Evolutionary conservation across 1,139 yeast genomes (phyloP).

Genomic region (Yamadazyma songkhlaensis): DNA sequence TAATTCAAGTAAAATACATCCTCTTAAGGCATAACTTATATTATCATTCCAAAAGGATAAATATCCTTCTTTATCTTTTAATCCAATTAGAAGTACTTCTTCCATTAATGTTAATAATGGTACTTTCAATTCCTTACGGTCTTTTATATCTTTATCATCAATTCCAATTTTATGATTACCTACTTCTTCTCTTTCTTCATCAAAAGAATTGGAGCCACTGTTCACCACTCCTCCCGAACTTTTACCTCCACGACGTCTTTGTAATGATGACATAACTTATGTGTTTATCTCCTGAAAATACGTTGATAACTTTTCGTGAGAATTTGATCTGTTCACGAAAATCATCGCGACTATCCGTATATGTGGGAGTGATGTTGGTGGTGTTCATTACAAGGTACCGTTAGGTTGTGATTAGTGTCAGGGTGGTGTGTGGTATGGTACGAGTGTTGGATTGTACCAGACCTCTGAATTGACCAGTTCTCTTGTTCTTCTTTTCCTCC

Average conservation of each 20-base stretch:
- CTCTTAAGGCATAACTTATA: conserved; percentile 92
- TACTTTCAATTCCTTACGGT: conserved; percentile 42
- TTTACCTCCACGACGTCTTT: conserved; percentile 49
- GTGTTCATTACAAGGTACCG: no score
- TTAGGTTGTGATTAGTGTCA: no score
- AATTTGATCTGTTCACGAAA: no score
- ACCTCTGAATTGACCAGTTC: no score
- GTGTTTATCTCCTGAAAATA: conserved; percentile 35
- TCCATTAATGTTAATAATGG: conserved; percentile 93
- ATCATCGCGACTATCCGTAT: no score
- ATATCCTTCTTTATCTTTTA: conserved; percentile 94
- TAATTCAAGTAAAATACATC: conserved; percentile 87
- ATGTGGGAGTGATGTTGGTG: no score
- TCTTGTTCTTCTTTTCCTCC: no score
- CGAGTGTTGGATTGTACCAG: no score
- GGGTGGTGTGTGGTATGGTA: no score
- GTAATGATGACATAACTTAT: conserved; percentile 22
- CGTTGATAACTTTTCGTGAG: no score
- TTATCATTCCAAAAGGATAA: conserved; percentile 97
- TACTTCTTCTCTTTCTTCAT: conserved; percentile 16
- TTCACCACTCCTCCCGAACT: conserved; percentile 29
- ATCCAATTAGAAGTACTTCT: conserved; percentile 87
- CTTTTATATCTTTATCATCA: conserved; percentile 70
- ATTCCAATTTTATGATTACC: conserved; percentile 67
- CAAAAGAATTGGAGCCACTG: conserved; percentile 12